phyloP scores from a whole-genome alignment of 805 yeast species.

The Kazachstania martiniae region DNA sequence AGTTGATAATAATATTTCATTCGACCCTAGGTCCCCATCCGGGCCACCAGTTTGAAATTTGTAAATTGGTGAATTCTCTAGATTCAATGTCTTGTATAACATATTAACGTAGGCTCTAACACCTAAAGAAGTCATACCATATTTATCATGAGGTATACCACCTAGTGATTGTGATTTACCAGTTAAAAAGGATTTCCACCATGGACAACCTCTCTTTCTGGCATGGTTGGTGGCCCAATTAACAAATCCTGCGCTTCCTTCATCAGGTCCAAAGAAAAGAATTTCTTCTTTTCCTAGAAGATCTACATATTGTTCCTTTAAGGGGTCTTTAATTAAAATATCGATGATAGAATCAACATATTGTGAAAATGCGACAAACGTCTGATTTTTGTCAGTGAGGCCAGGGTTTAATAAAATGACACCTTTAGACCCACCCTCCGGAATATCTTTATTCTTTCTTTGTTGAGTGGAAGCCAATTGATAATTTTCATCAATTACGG shows the following conservation, averaged over 20 bases:
- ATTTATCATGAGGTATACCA: slow-evolving; percentile 96
- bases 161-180: slow-evolving; percentile 89
- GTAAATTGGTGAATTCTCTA: slow-evolving; percentile 46
- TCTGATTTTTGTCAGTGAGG: slow-evolving; percentile 57
- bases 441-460: slow-evolving; percentile 93
- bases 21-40: slow-evolving; percentile 95
- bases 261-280: slow-evolving; percentile 97
- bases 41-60: slow-evolving; percentile 98
- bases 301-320: slow-evolving; percentile 77
- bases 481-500: slow-evolving; percentile 91
- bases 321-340: slow-evolving; percentile 68
- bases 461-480: slow-evolving; percentile 94
- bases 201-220: slow-evolving; percentile 79
- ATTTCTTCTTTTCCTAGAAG: slow-evolving; percentile 78
- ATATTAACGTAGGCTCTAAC: slow-evolving; percentile 87
- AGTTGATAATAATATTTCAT: slow-evolving; percentile 79
- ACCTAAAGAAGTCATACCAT: slow-evolving; percentile 94
- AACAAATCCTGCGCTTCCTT: slow-evolving; percentile 90
- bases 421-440: slow-evolving; percentile 98
- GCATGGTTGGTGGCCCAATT: slow-evolving; percentile 98
- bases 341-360: slow-evolving; percentile 88
- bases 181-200: slow-evolving; percentile 98
- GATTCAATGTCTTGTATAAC: slow-evolving; percentile 65
- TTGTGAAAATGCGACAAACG: slow-evolving; percentile 79
- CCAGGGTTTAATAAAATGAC: slow-evolving; percentile 80